phyloP scores from a whole-genome alignment of 345 rosid genomes.

The Raphanus raphanistrum region DNA sequence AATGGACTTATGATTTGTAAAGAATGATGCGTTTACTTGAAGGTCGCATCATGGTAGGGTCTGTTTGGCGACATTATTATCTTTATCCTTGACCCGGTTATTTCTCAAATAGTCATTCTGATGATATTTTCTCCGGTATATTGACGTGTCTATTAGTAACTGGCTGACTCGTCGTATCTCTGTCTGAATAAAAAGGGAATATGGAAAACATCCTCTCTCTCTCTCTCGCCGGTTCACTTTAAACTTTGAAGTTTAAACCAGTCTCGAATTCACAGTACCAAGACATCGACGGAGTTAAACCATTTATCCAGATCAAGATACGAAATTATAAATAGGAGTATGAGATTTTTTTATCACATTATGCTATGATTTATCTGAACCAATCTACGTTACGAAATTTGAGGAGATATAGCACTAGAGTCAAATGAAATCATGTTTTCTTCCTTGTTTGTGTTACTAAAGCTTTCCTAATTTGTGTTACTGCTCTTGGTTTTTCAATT shows the following conservation, averaged over 20 bases:
- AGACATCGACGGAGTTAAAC: neutral
- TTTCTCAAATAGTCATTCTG: neutral
- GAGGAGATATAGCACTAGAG: neutral
- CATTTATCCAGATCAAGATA: neutral
- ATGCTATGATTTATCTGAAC: neutral
- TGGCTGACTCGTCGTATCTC: neutral
- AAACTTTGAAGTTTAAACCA: neutral
- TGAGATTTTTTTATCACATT: neutral
- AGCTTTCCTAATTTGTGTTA: neutral
- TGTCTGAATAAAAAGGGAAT: neutral
- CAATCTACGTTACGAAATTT: neutral
- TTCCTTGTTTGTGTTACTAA: neutral
- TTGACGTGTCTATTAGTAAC: slow-evolving; percentile 13
- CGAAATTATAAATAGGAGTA: neutral
- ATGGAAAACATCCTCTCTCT: neutral
- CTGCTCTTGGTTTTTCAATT: neutral
- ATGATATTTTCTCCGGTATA: neutral
- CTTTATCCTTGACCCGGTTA: slow-evolving; percentile 30
- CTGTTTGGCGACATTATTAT: slow-evolving; percentile 26
- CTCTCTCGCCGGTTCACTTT: neutral
- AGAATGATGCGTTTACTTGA: slow-evolving; percentile 36
- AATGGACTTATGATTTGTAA: slow-evolving; percentile 7
- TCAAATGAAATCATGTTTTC: neutral
- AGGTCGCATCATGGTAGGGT: slow-evolving; percentile 20
- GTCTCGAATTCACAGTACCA: neutral